Conservation (phyloP, 2,329 filamentous ascomycete species). For the Talaromyces sp. region DNA sequence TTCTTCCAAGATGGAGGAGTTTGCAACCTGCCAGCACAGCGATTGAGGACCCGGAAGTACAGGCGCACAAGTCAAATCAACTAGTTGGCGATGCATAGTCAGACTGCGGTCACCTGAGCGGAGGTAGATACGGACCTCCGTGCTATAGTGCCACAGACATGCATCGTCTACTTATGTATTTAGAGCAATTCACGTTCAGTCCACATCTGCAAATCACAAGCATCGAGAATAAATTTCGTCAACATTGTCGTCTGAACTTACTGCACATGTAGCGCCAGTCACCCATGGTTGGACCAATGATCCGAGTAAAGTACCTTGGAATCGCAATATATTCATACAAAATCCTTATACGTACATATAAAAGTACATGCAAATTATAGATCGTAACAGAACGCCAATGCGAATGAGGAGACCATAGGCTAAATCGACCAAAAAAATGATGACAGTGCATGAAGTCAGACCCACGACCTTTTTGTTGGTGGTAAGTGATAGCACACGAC, state of each 20-base stretch:
- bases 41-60: background rate
- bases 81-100: background rate
- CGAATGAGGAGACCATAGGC: constrained; percentile 13
- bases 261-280: background rate
- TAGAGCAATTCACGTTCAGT: background rate
- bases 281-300: background rate
- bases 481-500: constrained; percentile 13
- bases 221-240: background rate
- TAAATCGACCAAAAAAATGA: background rate
- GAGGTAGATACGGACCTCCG: background rate
- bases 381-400: constrained; percentile 1
- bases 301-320: background rate
- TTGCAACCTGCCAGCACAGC: background rate
- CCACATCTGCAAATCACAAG: background rate
- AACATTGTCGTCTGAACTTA: background rate
- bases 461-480: background rate
- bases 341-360: background rate
- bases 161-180: background rate
- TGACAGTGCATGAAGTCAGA: background rate
- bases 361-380: background rate
- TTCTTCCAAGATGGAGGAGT: too few species aligned
- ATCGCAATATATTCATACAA: background rate
- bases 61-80: background rate
- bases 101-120: background rate
- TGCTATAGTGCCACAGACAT: background rate